Conservation (phyloP, 441 rosid species). For the Arabidopsis hybrid region DNA sequence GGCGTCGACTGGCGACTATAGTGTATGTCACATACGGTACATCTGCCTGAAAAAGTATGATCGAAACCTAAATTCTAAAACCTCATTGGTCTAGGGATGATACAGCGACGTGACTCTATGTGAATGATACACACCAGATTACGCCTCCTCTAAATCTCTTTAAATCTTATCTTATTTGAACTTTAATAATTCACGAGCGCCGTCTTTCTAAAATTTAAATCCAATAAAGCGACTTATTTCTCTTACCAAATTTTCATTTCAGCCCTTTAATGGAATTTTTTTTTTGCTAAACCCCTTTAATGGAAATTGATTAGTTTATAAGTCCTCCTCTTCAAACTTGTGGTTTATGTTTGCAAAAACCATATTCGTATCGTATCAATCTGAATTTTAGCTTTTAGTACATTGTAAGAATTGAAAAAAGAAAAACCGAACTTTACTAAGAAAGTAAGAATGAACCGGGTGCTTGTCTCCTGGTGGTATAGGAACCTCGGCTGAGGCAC, state of each 20-base stretch:
- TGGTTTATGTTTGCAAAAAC: constrained; percentile 1
- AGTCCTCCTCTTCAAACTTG: neutral
- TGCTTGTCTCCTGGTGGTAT: too few relatives aligned
- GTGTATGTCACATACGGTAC: neutral
- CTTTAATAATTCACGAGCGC: constrained; percentile 41
- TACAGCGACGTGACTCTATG: neutral
- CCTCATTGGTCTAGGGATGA: constrained; percentile 16
- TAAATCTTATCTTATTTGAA: constrained; percentile 17
- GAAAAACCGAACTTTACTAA: neutral
- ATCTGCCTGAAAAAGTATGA: neutral
- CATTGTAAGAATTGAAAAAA: neutral
- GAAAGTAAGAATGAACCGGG: too few relatives aligned
- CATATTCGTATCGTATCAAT: constrained; percentile 12
- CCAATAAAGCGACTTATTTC: neutral
- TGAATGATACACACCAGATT: constrained; percentile 2
- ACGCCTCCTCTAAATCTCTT: neutral
- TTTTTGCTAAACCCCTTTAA: too few relatives aligned
- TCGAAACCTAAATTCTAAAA: neutral
- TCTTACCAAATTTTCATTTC: constrained; percentile 9
- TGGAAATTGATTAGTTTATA: neutral
- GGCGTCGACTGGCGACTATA: constrained; percentile 5
- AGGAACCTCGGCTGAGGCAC: too few relatives aligned
- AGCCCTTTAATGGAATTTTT: constrained; percentile 5
- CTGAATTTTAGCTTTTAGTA: neutral
- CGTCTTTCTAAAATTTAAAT: constrained; percentile 28